Base-by-base conservation (phyloP, 768 basidiomycete genomes). In the Kwoniella shandongensis region DNA sequence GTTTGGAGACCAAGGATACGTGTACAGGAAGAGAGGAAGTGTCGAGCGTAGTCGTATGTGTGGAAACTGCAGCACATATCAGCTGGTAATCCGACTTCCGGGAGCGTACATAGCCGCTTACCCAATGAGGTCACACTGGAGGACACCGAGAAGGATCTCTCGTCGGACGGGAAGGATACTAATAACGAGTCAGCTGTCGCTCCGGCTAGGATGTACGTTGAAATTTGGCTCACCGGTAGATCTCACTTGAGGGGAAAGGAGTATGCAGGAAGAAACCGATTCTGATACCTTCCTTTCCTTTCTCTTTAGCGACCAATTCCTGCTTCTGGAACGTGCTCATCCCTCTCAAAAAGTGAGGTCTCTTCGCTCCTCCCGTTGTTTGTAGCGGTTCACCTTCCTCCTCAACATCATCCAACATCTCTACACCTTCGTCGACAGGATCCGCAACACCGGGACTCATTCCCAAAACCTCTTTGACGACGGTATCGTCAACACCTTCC, bases 191-290 rank as follows among this genome's bases (percentile, higher is more conserved):
- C 48, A 54, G 23, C 44, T 20, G 15, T 11, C 30, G 18, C 15
- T 36, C 15, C 20, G n/a, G 22, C 26, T n/a, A 49, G 22, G n/a
- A n/a, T 30, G 12, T 20, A 23, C 22, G 8, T 8, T 5, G 23
- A 22, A 51, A 51, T 1, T 27, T 29, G 17, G 74, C 85, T 67
- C 66, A 89, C 92, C 92, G 82, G 81, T 96, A 98, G 63, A 98
- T 97, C 77, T 98, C 94, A 66, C 89, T 92, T 62, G 88, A 91
- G 0, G 94, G 94, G 83, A 98, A 98, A 6, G 94, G 94, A 0
- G 94, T 98, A 75, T 98, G 94, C 54, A 99, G 81, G 83, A 99
- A 99, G 82, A 90, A 99, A 29, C 96, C 96, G 59, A 99, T 96
- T 79, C 93, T 94, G 74, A 98, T 85, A 27, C 74, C 73, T 36